These are phyloP conservation scores for Cudoniella acicularis DNA, from an alignment of 495 filamentous ascomycete genomes.

Conservation along the genomic window DNA sequence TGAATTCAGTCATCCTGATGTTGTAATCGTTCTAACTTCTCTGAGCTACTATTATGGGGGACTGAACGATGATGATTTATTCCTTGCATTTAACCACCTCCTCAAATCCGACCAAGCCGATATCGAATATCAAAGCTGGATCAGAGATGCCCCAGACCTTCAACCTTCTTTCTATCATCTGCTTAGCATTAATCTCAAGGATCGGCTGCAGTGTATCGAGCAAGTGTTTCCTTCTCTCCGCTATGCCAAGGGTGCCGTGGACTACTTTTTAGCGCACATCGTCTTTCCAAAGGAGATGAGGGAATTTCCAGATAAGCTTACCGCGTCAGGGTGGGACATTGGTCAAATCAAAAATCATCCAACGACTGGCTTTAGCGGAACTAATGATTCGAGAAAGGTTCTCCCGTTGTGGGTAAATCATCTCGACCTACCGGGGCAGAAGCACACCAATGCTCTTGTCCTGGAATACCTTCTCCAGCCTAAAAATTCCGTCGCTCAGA, in stretches of 20 bases:
- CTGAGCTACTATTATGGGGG: conserved; percentile 68
- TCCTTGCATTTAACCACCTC: conserved; percentile 44
- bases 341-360: conserved; percentile 41
- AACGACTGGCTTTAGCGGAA: conserved; percentile 69
- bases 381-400: conserved; percentile 58
- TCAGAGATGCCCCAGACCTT: conserved; percentile 33
- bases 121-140: conserved; percentile 54
- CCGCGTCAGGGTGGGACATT: conserved; percentile 69
- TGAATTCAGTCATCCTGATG: conserved; percentile 74
- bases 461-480: conserved; percentile 50
- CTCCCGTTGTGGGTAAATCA: conserved; percentile 55
- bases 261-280: conserved; percentile 59
- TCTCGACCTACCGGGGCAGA: conserved; percentile 50
- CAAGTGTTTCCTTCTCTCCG: conserved; percentile 52
- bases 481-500: conserved; percentile 42
- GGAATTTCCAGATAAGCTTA: conserved; percentile 61
- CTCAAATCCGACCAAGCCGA: conserved; percentile 51
- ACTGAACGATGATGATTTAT: conserved; percentile 50
- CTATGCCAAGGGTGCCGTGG: conserved; percentile 46
- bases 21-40: conserved; percentile 62
- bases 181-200: conserved; percentile 56
- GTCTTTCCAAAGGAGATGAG: conserved; percentile 66
- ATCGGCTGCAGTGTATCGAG: conserved; percentile 36
- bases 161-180: conserved; percentile 40
- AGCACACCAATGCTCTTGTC: conserved; percentile 63